Base-by-base conservation (phyloP, 768 basidiomycete species). In the Clavaria fumosa region DNA sequence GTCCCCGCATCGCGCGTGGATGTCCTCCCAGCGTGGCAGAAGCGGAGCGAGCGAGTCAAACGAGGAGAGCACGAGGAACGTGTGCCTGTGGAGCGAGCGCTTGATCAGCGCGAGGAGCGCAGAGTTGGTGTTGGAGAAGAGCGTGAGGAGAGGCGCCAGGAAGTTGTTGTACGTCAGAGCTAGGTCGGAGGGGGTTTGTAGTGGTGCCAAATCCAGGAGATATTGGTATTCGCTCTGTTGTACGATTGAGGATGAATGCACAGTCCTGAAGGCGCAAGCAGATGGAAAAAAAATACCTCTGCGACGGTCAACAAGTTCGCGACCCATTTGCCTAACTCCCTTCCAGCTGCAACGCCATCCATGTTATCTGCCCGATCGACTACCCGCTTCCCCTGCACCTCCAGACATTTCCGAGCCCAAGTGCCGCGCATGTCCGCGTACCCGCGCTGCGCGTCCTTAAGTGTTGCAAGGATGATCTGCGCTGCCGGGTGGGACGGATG, bases 341-440 rank as follows among this genome's bases (percentile, higher is more conserved):
- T 65, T 2, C 83, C 84, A 0, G 77, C 67, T 24, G 58, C 59
- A 7, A 83, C 63, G 0, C 75, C 64, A 43, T 82, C 78, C 5
- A 75, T 60, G 0, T 68, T 77, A 40, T 83, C 80, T 1, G 78
- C 74, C 9, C 80, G 59, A 23, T 81, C 80, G 1, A 84, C 59
- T 6, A 78, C 61, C 6, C 79, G 62, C 46, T 76, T 77, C 2
- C 71, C 79, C 45, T 76, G 74, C 5, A 62, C 62, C 48, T 88
- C 85, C 15, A 86, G 53, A 37, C 81, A 79, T 48, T 78, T 83
- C 43, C 67, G 68, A 28, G 63, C 67, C 85, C 85, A 88, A 9
- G 61, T 65, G 7, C 83, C 82, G 19, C 85, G 69, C 82, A 88
- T 88, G 45, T 86, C 83, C 0, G 81, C 84, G 43, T 82, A 86